phyloP scores from a whole-genome alignment of 2,329 filamentous ascomycete species.

The Hypoxylon sp. region DNA sequence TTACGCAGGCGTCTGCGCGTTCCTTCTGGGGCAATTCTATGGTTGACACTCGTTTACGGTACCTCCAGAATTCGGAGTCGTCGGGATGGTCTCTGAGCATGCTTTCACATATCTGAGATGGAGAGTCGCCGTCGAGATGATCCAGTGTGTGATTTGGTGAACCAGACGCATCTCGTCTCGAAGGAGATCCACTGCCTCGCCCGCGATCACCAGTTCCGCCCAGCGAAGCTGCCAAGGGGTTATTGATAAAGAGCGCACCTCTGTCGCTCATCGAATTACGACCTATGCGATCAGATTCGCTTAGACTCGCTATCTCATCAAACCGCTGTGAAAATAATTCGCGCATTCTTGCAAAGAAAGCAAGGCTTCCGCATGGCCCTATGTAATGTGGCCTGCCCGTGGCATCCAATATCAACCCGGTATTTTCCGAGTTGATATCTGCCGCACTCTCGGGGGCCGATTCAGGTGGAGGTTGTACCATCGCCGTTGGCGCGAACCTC shows the following conservation, averaged over 20 bases:
- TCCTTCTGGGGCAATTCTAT: constrained; percentile 53
- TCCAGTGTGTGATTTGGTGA: constrained; percentile 18
- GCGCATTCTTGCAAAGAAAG: constrained; percentile 42
- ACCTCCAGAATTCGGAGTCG: constrained; percentile 41
- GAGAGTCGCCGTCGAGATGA: constrained; percentile 43
- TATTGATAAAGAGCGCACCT: constrained; percentile 20
- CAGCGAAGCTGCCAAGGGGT: constrained; percentile 35
- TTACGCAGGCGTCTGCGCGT: constrained; percentile 55
- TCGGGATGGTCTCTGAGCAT: constrained; percentile 32
- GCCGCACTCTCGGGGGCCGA: neutral
- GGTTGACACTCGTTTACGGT: constrained; percentile 39
- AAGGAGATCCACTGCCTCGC: constrained; percentile 7
- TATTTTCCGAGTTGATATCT: constrained; percentile 20
- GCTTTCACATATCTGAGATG: constrained; percentile 34
- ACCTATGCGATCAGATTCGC: neutral
- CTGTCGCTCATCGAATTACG: constrained; percentile 1
- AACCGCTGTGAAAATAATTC: constrained; percentile 38
- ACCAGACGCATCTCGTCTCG: neutral
- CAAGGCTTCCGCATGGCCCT: constrained; percentile 44
- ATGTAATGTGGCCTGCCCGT: constrained; percentile 46
- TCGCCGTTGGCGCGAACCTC: constrained; percentile 6
- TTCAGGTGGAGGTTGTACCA: constrained; percentile 17
- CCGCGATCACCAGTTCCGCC: constrained; percentile 35
- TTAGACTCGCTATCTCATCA: neutral
- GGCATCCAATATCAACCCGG: constrained; percentile 43